Base-by-base conservation (phyloP, 805 yeast species). In the Wickerhamiella qilinensis region DNA sequence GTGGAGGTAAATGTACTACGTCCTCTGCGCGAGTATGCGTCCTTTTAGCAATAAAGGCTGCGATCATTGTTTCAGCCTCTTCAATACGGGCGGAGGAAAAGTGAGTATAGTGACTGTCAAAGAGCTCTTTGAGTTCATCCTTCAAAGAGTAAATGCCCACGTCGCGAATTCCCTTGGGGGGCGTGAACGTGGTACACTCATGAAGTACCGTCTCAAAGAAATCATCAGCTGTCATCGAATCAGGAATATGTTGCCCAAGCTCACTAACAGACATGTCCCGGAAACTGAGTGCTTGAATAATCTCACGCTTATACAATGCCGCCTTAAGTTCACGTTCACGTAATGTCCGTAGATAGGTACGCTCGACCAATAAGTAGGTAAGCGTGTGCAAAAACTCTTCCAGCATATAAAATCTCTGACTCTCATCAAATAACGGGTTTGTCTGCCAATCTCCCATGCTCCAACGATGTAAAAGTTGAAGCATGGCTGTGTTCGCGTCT, bases 101-200 rank as follows among this genome's bases (percentile, higher is more conserved):
- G 48, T 84, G 85, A 42, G 81, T 66, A 52, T 77, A 88, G 51
- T 73, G 86, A 0, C 96, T 94, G 54, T 88, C 91, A 32, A 86
- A 69, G 20, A 67, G 60, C 1, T 60, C 63, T 39, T 59, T 65
- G 21, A 60, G 59, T 36, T 73, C 67, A 2, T 69, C 65, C 50
- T 80, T 84, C 43, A 91, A 64, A 20, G 73, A 63, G 56, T 80
- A 88, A 20, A 69, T 54, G 2, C 94, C 83, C 18, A 66, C 57
- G 45, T 79, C 79, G 19, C 67, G 55, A 16, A 67, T 46, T 3
- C 75, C 71, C 3, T 67, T 59, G 2, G 93, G 85, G 1, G 78
- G 67, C n/a, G 64, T 64, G 46, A 67, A 74, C 27, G 65, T 71
- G 1, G 94, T 75, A 25, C 75, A 64, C 41, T 65, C 70, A 25